phyloP scores from a whole-genome alignment of 495 filamentous ascomycete genomes.

The Tetracladium setigerum region DNA sequence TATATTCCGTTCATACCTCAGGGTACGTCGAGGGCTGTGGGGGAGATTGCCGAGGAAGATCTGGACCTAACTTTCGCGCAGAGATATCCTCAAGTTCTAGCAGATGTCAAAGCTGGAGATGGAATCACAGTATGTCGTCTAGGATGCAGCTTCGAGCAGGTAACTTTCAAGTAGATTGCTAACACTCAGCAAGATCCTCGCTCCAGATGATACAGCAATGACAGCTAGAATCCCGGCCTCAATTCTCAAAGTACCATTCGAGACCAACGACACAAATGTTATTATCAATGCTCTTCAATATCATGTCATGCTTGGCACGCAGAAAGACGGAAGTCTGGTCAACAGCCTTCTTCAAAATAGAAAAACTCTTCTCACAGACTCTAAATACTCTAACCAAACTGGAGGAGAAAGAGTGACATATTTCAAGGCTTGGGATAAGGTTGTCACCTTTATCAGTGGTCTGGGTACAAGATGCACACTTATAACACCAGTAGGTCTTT shows the following conservation, averaged over 20 bases:
- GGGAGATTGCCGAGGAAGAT: neutral
- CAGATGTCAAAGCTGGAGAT: conserved; percentile 23
- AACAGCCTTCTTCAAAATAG: conserved; percentile 40
- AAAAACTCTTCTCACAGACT: conserved; percentile 46
- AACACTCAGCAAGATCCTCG: conserved; percentile 37
- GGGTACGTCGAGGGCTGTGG: neutral
- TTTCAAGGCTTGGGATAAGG: conserved; percentile 23
- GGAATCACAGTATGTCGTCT: conserved; percentile 27
- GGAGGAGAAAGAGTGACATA: conserved; percentile 33
- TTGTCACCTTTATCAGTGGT: conserved; percentile 32
- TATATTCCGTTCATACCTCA: conserved; percentile 5
- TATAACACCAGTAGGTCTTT: conserved; percentile 8
- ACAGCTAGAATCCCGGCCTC: conserved; percentile 26
- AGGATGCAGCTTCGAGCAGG: too few species aligned
- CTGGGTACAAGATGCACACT: conserved; percentile 27
- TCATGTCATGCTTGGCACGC: conserved; percentile 54
- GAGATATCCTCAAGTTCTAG: conserved; percentile 29
- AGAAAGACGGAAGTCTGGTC: conserved; percentile 34
- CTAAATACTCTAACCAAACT: conserved; percentile 31
- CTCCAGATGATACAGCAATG: conserved; percentile 55
- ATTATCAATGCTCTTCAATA: conserved; percentile 50
- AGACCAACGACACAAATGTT: conserved; percentile 27
- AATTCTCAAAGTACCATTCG: conserved; percentile 17
- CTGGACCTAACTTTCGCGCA: conserved; percentile 7
- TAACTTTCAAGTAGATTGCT: neutral